Percentiles rank a stretch among this genome's conserved stretches.
Conservation (phyloP, 176 grass and related monocot species). For the Rhipidocladum racemiflorum region DNA sequence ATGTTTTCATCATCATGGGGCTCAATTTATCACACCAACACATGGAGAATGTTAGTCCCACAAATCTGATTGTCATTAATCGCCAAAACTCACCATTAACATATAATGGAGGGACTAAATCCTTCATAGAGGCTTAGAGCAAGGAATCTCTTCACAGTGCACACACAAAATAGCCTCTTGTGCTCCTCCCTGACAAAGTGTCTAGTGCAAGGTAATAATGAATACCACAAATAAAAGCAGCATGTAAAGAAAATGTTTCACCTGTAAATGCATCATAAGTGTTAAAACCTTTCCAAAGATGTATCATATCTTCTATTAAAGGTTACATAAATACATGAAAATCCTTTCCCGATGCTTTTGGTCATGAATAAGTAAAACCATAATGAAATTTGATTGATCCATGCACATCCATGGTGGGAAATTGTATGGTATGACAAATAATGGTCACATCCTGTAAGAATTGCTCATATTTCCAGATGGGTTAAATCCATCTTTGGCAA, state of each 20-base stretch:
- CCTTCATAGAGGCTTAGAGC: background rate
- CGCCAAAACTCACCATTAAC: too few relatives aligned
- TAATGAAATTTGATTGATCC: background rate
- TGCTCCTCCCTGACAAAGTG: background rate
- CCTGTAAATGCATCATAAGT: slow-evolving; percentile 7
- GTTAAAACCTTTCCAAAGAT: background rate
- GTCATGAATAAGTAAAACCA: slow-evolving; percentile 10
- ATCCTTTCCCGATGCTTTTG: background rate
- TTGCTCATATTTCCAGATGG: background rate
- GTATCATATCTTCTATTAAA: background rate
- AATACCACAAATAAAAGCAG: background rate
- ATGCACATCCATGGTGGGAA: slow-evolving; percentile 26
- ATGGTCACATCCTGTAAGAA: background rate
- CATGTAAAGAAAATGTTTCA: background rate
- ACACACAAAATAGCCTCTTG: slow-evolving; percentile 12
- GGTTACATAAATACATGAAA: slow-evolving; percentile 34
- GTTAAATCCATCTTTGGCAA: background rate
- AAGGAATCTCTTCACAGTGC: slow-evolving; percentile 11
- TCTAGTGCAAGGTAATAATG: slow-evolving; percentile 5
- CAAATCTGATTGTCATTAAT: too few relatives aligned
- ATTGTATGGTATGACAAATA: slow-evolving; percentile 17
- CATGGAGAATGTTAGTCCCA: too few relatives aligned
- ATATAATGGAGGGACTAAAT: too few relatives aligned
- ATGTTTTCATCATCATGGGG: too few relatives aligned
- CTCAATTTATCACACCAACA: too few relatives aligned